A percentile compares a stretch with the other conserved stretches of the same genome.
phyloP scores from a whole-genome alignment of 1,139 yeast genomes.

The Groenewaldozyma sp. region DNA sequence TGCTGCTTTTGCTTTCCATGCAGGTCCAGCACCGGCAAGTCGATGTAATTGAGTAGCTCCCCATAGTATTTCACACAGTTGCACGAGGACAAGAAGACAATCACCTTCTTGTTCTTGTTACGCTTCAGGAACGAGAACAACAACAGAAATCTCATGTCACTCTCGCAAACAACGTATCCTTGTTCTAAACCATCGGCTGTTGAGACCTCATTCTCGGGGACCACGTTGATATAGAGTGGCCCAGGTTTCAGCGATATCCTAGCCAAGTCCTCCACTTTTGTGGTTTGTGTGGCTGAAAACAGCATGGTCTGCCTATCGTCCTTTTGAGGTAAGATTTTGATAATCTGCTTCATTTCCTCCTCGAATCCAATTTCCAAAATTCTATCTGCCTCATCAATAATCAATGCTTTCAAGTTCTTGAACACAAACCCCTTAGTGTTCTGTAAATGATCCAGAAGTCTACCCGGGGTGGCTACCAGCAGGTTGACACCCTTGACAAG shows the following conservation, averaged over 20 bases:
- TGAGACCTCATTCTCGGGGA: slow-evolving; percentile 64
- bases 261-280: slow-evolving; percentile 96
- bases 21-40: slow-evolving; percentile 86
- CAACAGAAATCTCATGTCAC: slow-evolving; percentile 84
- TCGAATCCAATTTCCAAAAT: slow-evolving; percentile 95
- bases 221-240: slow-evolving; percentile 92
- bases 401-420: slow-evolving; percentile 85
- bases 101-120: slow-evolving; percentile 75
- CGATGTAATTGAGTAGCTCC: slow-evolving; percentile 88
- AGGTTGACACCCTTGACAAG: slow-evolving; percentile 87
- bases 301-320: slow-evolving; percentile 95
- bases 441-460: slow-evolving; percentile 90
- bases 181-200: slow-evolving; percentile 97
- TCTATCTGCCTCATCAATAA: slow-evolving; percentile 96
- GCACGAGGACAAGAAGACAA: slow-evolving; percentile 92
- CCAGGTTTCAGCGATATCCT: slow-evolving; percentile 92
- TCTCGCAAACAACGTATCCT: slow-evolving; percentile 95
- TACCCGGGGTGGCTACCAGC: slow-evolving; percentile 94
- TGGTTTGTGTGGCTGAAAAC: slow-evolving; percentile 97
- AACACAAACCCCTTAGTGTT: slow-evolving; percentile 90
- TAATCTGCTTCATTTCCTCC: slow-evolving; percentile 96
- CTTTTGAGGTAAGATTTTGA: slow-evolving; percentile 73
- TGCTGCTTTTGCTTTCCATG: slow-evolving; percentile 99
- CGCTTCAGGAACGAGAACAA: slow-evolving; percentile 89
- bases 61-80: slow-evolving; percentile 95